phyloP scores from a whole-genome alignment of 495 filamentous ascomycete species.

The Aspergillus sparsus region DNA sequence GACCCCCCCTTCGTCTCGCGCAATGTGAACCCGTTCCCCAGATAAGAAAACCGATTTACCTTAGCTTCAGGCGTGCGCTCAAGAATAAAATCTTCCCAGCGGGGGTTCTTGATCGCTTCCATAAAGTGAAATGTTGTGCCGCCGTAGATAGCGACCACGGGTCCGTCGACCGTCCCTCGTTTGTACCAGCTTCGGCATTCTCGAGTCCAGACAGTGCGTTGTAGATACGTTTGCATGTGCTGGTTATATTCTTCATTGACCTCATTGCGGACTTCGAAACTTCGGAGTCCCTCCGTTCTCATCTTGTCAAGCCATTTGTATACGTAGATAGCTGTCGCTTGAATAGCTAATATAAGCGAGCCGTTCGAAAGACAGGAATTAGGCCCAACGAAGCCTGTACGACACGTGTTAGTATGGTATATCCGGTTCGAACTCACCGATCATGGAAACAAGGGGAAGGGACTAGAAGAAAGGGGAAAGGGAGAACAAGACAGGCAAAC shows the following conservation, averaged over 20 bases:
- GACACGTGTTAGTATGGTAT: background rate
- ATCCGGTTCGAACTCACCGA: too few species aligned
- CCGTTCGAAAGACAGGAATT: slow-evolving; percentile 16
- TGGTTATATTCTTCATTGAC: slow-evolving; percentile 18
- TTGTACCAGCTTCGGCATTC: slow-evolving; percentile 45
- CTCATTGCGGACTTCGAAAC: slow-evolving; percentile 9
- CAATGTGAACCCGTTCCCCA: slow-evolving; percentile 43
- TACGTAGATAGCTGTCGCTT: slow-evolving; percentile 44
- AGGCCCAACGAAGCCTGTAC: slow-evolving; percentile 7
- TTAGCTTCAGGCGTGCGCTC: slow-evolving; percentile 31
- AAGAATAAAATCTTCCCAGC: slow-evolving; percentile 48
- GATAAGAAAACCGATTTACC: slow-evolving; percentile 48
- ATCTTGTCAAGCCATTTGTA: slow-evolving; percentile 37
- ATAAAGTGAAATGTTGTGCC: slow-evolving; percentile 47
- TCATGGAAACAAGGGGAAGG: too few species aligned
- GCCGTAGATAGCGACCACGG: slow-evolving; percentile 22
- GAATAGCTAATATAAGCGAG: slow-evolving; percentile 32
- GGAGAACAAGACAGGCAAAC: background rate
- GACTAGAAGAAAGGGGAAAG: too few species aligned
- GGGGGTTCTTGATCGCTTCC: slow-evolving; percentile 46
- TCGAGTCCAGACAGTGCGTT: slow-evolving; percentile 39
- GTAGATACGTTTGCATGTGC: slow-evolving; percentile 36
- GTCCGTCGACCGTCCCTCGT: slow-evolving; percentile 20
- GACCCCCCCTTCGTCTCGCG: slow-evolving; percentile 21
- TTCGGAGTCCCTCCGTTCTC: slow-evolving; percentile 34